Base-by-base conservation (phyloP, 1,284 basidiomycete genomes). In the Athelia sp. region DNA sequence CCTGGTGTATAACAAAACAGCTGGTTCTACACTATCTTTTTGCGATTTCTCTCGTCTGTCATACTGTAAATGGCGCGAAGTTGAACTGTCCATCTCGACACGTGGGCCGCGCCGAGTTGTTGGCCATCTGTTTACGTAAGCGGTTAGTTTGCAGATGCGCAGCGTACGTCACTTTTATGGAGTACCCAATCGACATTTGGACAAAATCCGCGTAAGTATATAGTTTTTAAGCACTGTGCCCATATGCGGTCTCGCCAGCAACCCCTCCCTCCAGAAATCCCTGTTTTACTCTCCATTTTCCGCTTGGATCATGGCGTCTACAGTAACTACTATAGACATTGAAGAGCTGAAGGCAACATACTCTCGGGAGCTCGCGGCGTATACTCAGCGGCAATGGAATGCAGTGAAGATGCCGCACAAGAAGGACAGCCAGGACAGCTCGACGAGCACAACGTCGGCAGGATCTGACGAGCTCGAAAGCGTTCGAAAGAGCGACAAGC, bases 371-470 rank as follows among this genome's bases (percentile, higher is more conserved):
- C 65, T 85, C n/a, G 78, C 77, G 0, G 78, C 70, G 3, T 73
- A 83, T 60, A 85, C 82, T 4, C 65, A 75, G 36, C 71, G 70
- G 43, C 82, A 84, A 58, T 81, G 77, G 74, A 71, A 75, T 46
- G 38, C 57, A 17, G 65, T 63, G 23, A 62, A 66, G 58, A 44
- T 62, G 48, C 3, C 35, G 50, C 52, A 47, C 50, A 50, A 35
- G 47, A 56, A 29, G 23, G 46, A 46, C 34, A 24, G 19, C 43
- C 46, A 42, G 34, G n/a, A 40, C 15, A 21, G 19, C 36, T 6
- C 36, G 15, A 17, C 21, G 34, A 50, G 21, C 17, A 26, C 32
- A 22, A 15, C 15, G 23, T 14, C 23, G 22, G 23, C 21, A 21
- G 26, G 44, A 3, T 34, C 36, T 24, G 38, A 43, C 18, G 22